Conservation (phyloP, 306 rosid species). For the Albizia julibrissin region DNA sequence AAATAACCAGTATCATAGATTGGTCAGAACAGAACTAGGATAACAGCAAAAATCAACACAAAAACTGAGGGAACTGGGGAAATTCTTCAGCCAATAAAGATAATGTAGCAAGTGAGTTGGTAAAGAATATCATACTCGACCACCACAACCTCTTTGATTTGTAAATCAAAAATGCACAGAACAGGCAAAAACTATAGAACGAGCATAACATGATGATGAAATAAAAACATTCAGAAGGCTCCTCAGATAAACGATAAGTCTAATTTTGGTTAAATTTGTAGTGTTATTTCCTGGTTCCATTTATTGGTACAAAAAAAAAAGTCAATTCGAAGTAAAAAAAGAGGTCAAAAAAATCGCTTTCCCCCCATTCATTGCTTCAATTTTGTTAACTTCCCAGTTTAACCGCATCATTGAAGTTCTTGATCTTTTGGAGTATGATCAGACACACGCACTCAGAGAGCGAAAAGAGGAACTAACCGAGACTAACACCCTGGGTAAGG, state of each 20-base stretch:
- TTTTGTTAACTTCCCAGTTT: not conserved
- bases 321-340: not conserved
- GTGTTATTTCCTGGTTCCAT: not conserved
- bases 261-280: not conserved
- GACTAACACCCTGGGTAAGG: conserved; percentile 76
- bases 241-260: not conserved
- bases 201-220: not conserved
- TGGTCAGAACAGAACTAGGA: not conserved
- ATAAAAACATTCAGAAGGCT: not conserved
- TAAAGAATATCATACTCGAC: not conserved
- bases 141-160: not conserved
- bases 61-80: not conserved
- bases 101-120: not conserved
- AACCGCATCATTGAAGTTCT: not conserved
- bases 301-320: not conserved
- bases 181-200: not conserved
- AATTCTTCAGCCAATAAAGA: not conserved
- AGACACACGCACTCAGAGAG: not conserved
- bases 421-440: not conserved
- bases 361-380: not conserved
- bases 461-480: conserved; percentile 53
- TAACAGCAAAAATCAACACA: not conserved
- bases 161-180: not conserved
- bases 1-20: not conserved
- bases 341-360: not conserved